Evolutionary conservation across 73 alveolate genomes (phyloP), one percentile per base, ranked within the genome.

Genomic region (Tetrahymena borealis): DNA sequence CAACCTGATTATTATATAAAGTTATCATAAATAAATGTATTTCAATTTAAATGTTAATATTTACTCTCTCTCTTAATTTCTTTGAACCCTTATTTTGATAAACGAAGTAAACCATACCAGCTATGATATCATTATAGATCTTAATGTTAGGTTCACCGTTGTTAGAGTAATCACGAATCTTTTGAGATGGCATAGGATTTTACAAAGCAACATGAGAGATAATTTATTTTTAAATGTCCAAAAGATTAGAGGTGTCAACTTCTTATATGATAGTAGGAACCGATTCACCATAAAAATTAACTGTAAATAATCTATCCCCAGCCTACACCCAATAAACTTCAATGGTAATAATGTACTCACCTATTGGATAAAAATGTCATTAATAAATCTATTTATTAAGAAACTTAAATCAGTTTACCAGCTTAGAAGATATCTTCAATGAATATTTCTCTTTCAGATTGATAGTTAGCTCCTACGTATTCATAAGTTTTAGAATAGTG

Each of bases 311-410:
- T 60, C 85, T 60, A n/a, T 60, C 85, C 0, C 85, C 85, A 2
- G 85, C 85, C 28, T 60, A 60, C n/a, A 60, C 85, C 85, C 85
- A 60, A 60, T 60, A 60, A 60, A 60, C 85, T 60, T 60, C 85
- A 2, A 60, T n/a, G 9, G 85, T 60, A 4, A 60, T 18, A 28
- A 60, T 20, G 28, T 60, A 60, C n/a, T 60, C 85, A 20, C 85
- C 85, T 60, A 11, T 9, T 10, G 33, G 7, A 11, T 6, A 13
- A n/a, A n/a, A n/a, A n/a, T n/a, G n/a, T n/a, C n/a, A n/a, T n/a
- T n/a, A n/a, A n/a, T n/a, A n/a, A n/a, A n/a, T n/a, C n/a, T n/a
- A n/a, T n/a, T n/a, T n/a, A 42, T 7, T 42, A 6, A 6, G 7
- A 0, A 24, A 12, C 43, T 60, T 16, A n/a, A 60, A 60, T 60